Base-by-base conservation (phyloP, 306 rosid species). In the Psophocarpus tetragonolobus region DNA sequence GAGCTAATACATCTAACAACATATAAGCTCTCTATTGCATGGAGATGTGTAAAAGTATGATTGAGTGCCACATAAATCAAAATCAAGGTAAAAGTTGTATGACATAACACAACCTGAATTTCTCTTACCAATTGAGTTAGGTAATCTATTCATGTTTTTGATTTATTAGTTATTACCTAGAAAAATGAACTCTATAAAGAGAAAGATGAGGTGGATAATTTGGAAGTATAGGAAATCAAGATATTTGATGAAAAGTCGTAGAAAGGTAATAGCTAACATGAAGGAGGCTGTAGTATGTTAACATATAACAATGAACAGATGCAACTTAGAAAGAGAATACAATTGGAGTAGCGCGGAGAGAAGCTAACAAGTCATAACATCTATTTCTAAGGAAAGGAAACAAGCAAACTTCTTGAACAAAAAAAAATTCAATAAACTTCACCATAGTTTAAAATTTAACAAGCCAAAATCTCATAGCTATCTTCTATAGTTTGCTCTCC, bases 41-140 rank as follows among this genome's bases (percentile, higher is more conserved):
- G 32, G 6, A 29, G 7, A 35, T 47, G 65, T n/a, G 12, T 35
- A 71, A 5, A 26, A 61, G 23, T 42, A 61, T 18, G 41, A 71
- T 8, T 17, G 15, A 53, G 11, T 8, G 66, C 51, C 35, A 53
- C 27, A 39, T 45, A 53, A 41, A 64, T 47, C 53, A 17, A 30
- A 83, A 68, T 17, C 11, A 74, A 6, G 11, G 75, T 51, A 58
- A 79, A 74, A 72, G 23, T 21, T 33, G 41, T 45, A 29, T 13
- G 15, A 20, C 38, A 72, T 48, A 26, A 26, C 26, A 45, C 33
- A 27, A 29, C 10, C 48, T 18, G 63, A 29, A 50, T 21, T 57
- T 62, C 61, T 50, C 64, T 38, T 27, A 12, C 11, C 30, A 44
- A 21, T 33, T 48, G 44, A 38, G 8, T 38, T 38, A 38, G 44